Percentiles rank a stretch among this genome's conserved stretches.
These are phyloP conservation scores for Claviceps sp. DNA, from an alignment of 2,329 filamentous ascomycete genomes.

Conservation along the genomic window DNA sequence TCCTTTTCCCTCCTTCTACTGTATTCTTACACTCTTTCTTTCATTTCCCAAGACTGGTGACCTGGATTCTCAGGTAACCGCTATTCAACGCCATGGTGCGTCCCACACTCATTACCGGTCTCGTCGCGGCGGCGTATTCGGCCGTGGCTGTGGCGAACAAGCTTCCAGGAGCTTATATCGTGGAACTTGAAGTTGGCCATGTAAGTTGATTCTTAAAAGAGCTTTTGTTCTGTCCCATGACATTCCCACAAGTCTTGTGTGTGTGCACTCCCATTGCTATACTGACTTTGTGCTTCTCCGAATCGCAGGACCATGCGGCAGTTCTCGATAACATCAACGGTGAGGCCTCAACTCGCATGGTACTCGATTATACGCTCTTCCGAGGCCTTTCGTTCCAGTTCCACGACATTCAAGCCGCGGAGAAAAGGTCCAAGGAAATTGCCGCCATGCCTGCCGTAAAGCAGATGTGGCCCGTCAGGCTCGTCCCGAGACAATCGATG, in stretches of 20 bases:
- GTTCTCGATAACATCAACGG: slow-evolving; percentile 2
- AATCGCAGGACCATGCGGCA: slow-evolving; percentile 1
- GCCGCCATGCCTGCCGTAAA: slow-evolving; percentile 30
- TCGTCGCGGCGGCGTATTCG: slow-evolving; percentile 12
- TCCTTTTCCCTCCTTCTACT: neutral
- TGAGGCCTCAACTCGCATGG: slow-evolving; percentile 28
- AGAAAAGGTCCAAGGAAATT: slow-evolving; percentile 27
- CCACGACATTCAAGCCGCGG: slow-evolving; percentile 30
- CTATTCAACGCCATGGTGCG: slow-evolving; percentile 5
- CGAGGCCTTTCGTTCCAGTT: slow-evolving; percentile 41
- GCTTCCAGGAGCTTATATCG: slow-evolving; percentile 37
- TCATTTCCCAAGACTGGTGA: neutral
- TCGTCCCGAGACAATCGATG: slow-evolving; percentile 28
- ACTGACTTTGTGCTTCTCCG: too few species aligned
- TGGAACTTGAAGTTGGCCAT: slow-evolving; percentile 37
- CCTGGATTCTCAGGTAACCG: neutral
- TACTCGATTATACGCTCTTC: slow-evolving; percentile 37
- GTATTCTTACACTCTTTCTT: neutral
- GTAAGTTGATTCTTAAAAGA: slow-evolving; percentile 17
- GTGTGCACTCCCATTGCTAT: too few species aligned
- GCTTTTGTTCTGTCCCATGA: neutral
- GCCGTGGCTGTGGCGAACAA: slow-evolving; percentile 16
- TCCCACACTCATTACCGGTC: slow-evolving; percentile 5
- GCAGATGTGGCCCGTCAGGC: slow-evolving; percentile 34
- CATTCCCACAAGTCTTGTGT: neutral